Evolutionary conservation across 495 filamentous ascomycete species (phyloP), one percentile per base, ranked within the genome.

Genomic region (Penicillium crystallinum): DNA sequence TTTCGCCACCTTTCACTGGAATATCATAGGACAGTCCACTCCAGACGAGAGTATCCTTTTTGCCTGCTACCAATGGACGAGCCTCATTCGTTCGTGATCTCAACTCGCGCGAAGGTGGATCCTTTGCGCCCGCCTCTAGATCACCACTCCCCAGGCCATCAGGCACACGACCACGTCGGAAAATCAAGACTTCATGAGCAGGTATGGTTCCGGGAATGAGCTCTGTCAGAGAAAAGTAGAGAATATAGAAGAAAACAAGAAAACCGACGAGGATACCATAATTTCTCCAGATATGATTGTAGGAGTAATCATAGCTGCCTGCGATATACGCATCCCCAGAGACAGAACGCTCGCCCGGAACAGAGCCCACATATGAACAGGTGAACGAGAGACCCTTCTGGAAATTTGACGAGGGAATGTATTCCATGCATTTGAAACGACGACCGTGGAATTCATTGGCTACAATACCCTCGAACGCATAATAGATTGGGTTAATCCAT

Each of bases 21-120:
- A 89, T 84, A 45, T 80, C 80, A 52, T 90, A 91, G 63, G 80
- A 83, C 9, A 95, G 77, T 54, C 86, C 77, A 55, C 84, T 78
- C 86, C 86, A 92, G 6, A 85, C 88, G 47, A 92, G 82, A 23
- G 91, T 80, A 53, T 84, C 84, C 45, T 69, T 71, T 42, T 72
- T 68, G 2, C 76, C 63, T 77, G 82, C 53, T 72, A 76, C 46
- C 1, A 45, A 60, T 54, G 64, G 57, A 57, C 69, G 39, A 11
- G 61, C 31, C 37, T 53, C 49, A 18, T 59, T 53, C 0, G 33
- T 15, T 12, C 70, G 22, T 55, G 63, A 50, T 63, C 66, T 30
- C 59, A 63, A 48, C 5, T 62, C 52, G 51, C 15, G 59, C 50
- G 21, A 54, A 30, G 12, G 51, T 53, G 5, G 35, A 33, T 40